Evolutionary conservation across 306 rosid genomes (phyloP), one percentile per base, ranked within the genome.

Genomic region (Lagenaria siceraria): DNA sequence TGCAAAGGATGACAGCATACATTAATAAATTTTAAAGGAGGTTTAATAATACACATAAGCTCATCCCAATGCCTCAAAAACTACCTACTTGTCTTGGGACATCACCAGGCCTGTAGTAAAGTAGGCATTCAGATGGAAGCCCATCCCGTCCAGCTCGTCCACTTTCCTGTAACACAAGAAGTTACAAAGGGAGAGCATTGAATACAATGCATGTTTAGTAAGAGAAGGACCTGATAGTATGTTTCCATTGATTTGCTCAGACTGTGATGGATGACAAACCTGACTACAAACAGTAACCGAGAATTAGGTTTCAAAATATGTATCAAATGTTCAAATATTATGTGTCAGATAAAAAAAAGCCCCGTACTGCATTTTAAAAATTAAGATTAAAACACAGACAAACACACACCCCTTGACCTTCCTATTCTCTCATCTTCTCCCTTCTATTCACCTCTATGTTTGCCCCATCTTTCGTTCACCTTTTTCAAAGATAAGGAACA

Each of bases 131-230:
- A 68, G 98, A 91, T 86, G 94, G 97, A 74, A 91, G 97, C 61
- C 97, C 98, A 87, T 94, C 98, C 65, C 98, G 89, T 55, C 98
- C 98, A 76, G 97, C 98, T 78, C 97, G 94, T 64, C 98, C 97
- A 83, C 98, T 93, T 90, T 93, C 98, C 98, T 93, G 90, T 64
- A 43, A 75, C 21, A 82, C 76, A 60, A 52, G 31, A 29, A 78
- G 80, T 84, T 61, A 85, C 65, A 65, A 22, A 64, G 74, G 25
- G 55, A 79, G 72, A 58, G 24, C 22, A 70, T 66, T 19, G 63
- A 76, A 75, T 76, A 54, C 15, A 62, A 70, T 81, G 65, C 19
- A 76, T 70, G 64, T 35, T 55, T n/a, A 63, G 79, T 62, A 73
- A 78, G 77, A 78, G 64, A 80, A 83, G 85, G 74, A 94, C 98